These are phyloP conservation scores for Leccinum aurantiacum DNA, from an alignment of 768 basidiomycete genomes.

Conservation along the genomic window DNA sequence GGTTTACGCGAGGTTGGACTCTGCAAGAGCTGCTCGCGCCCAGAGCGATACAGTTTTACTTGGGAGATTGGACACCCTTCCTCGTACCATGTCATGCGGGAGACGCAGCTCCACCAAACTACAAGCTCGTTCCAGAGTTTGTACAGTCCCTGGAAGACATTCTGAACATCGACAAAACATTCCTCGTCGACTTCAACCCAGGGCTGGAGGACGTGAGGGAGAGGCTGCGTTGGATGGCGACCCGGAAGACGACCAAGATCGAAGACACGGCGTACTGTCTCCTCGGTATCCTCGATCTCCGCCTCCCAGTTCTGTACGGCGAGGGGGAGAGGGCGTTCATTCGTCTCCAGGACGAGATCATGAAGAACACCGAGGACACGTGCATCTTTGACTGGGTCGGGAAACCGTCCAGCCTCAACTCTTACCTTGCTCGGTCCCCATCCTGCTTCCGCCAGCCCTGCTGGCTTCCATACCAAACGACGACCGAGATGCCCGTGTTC, in stretches of 20 bases:
- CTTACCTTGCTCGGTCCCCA: constrained; percentile 26
- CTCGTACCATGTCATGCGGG: neutral
- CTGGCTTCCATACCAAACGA: constrained; percentile 9
- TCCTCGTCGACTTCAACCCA: constrained; percentile 24
- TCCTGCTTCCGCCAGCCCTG: constrained; percentile 20
- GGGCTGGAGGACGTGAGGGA: constrained; percentile 29
- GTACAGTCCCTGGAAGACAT: constrained; percentile 17
- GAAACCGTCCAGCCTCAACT: constrained; percentile 26
- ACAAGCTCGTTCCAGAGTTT: constrained; percentile 26
- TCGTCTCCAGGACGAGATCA: constrained; percentile 30
- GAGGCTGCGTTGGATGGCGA: constrained; percentile 30
- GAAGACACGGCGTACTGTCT: constrained; percentile 35
- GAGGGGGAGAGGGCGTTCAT: constrained; percentile 24
- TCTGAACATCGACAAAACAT: constrained; percentile 19
- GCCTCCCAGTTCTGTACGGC: constrained; percentile 31
- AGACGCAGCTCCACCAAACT: constrained; percentile 10
- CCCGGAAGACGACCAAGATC: constrained; percentile 26
- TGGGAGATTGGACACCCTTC: constrained; percentile 27
- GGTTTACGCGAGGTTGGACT: constrained; percentile 31
- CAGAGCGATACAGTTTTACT: constrained; percentile 24
- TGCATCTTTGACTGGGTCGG: constrained; percentile 31
- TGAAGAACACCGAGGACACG: constrained; percentile 28
- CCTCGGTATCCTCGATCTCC: constrained; percentile 27
- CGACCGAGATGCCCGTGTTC: constrained; percentile 9
- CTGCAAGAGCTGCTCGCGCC: constrained; percentile 32